Evolutionary conservation across 352 stramenopile species (phyloP).

Genomic region (Elongisporangium anandrum): DNA sequence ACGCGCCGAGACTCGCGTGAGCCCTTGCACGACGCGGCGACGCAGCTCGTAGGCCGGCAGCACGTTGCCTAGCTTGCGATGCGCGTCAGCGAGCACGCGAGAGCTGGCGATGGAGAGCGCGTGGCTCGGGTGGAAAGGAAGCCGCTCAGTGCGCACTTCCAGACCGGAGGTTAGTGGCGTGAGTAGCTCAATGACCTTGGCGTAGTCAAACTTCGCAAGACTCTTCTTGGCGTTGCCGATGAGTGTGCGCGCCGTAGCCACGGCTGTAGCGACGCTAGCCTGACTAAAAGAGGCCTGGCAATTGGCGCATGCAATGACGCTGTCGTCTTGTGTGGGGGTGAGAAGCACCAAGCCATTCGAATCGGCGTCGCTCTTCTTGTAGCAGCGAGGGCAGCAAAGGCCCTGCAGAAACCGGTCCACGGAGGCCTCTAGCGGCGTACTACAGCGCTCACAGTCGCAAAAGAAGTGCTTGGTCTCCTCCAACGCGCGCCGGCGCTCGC

Average conservation of each 20-base stretch:
- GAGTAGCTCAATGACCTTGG: slow-evolving; percentile 19
- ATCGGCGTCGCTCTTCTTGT: slow-evolving; percentile 4
- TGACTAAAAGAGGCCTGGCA: slow-evolving; percentile 18
- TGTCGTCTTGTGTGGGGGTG: slow-evolving; percentile 14
- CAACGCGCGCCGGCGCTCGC: slow-evolving; percentile 26
- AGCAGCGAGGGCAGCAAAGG: slow-evolving; percentile 27
- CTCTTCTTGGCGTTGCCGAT: slow-evolving; percentile 23
- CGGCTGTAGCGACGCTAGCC: slow-evolving; percentile 9
- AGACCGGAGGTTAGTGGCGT: slow-evolving; percentile 10
- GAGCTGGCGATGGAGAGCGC: slow-evolving; percentile 21
- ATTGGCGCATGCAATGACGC: slow-evolving; percentile 10
- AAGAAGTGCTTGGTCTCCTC: slow-evolving; percentile 44
- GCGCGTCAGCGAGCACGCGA: slow-evolving; percentile 27
- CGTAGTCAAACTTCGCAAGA: slow-evolving; percentile 25
- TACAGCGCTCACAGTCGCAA: slow-evolving; percentile 38
- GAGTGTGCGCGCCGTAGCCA: slow-evolving; percentile 6
- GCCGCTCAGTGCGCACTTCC: slow-evolving; percentile 14
- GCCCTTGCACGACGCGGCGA: slow-evolving; percentile 15
- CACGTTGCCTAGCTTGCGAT: slow-evolving; percentile 35
- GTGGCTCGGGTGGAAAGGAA: slow-evolving; percentile 30
- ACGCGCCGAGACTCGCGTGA: slow-evolving; percentile 20
- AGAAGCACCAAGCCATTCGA: slow-evolving; percentile 16
- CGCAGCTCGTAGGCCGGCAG: slow-evolving; percentile 22
- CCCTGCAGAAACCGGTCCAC: slow-evolving; percentile 32
- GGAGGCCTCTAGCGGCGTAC: slow-evolving; percentile 21